Evolutionary conservation across 2,329 filamentous ascomycete species (phyloP).

Genomic region (Ceratocystis albifundus): DNA sequence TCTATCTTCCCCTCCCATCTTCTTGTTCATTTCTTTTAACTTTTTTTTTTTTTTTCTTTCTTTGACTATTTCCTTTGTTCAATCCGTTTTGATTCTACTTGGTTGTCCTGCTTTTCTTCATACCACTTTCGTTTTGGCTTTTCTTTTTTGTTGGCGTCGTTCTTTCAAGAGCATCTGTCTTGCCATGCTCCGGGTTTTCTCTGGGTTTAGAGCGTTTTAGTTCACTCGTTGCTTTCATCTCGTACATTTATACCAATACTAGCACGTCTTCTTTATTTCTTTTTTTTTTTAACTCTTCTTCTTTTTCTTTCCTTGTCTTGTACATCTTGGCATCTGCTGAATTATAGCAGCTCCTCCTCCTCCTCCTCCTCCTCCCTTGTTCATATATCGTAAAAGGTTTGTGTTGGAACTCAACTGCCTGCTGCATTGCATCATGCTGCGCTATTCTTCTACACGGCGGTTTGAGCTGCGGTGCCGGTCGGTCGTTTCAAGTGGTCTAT

Average conservation of each 20-base stretch:
- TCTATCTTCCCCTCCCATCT: background rate
- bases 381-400: background rate
- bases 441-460: no score
- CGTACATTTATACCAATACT: background rate
- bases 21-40: background rate
- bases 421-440: no score
- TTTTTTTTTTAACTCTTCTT: no score
- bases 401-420: background rate
- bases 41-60: background rate
- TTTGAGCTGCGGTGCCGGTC: no score
- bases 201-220: background rate
- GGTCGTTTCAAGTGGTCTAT: no score
- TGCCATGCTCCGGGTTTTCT: background rate
- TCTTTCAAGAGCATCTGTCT: background rate
- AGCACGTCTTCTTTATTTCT: slow-evolving; percentile 7
- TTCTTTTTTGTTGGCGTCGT: background rate
- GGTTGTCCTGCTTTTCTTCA: background rate
- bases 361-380: no score
- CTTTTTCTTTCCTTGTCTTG: no score
- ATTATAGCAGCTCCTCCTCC: no score
- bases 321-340: background rate
- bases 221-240: background rate
- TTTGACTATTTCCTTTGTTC: background rate
- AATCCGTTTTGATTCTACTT: background rate
- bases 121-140: background rate